A percentile compares a stretch with the other conserved stretches of the same genome.
phyloP scores from a whole-genome alignment of 345 rosid species.

The Hypericum perforatum region DNA sequence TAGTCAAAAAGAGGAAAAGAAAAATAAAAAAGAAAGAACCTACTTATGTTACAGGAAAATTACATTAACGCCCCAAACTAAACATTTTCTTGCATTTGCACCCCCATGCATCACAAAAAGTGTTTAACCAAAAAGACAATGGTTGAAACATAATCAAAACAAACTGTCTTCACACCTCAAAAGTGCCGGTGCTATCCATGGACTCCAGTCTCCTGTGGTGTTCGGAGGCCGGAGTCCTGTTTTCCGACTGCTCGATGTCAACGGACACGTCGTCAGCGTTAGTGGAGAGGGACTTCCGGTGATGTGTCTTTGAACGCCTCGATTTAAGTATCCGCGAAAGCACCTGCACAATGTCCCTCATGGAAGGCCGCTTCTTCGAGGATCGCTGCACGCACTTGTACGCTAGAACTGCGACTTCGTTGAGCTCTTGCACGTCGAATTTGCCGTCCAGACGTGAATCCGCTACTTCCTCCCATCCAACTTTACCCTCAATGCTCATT shows the following conservation, averaged over 20 bases:
- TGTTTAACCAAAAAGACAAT: constrained; percentile 5
- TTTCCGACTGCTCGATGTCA: constrained; percentile 34
- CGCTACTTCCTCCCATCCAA: constrained; percentile 95
- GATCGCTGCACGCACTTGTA: constrained; percentile 68
- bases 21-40: constrained; percentile 2
- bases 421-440: constrained; percentile 62
- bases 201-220: constrained; percentile 59
- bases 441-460: constrained; percentile 74
- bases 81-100: not conserved
- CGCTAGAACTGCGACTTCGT: constrained; percentile 79
- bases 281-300: constrained; percentile 34
- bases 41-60: constrained; percentile 26
- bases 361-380: constrained; percentile 76
- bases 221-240: constrained; percentile 25
- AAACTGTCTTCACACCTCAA: constrained; percentile 30
- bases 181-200: constrained; percentile 49
- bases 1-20: not conserved
- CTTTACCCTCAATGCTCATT: constrained; percentile 70
- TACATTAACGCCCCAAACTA: constrained; percentile 10
- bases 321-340: constrained; percentile 54
- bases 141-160: constrained; percentile 12
- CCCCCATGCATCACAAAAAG: constrained; percentile 10
- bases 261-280: constrained; percentile 38
- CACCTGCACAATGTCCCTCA: constrained; percentile 92
- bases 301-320: constrained; percentile 56